Base-by-base conservation (phyloP, 805 yeast species). In the Candida nonsorbophila region DNA sequence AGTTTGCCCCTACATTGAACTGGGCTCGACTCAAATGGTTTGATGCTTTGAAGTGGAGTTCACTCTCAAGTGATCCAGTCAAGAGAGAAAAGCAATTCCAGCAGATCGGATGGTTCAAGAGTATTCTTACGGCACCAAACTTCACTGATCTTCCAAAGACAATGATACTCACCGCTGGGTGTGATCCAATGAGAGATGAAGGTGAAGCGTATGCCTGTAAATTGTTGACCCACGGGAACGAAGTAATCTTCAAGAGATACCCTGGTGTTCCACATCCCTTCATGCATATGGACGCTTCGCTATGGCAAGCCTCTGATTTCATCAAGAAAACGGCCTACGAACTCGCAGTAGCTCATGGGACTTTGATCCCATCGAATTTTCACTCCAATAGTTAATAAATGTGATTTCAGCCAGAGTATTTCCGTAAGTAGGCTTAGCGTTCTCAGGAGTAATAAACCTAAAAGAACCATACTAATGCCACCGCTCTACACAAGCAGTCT, bases 181-280 rank as follows among this genome's bases (percentile, higher is more conserved):
- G 55, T 38, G 59, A 53, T 33, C 58, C 57, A 9, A 38, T 53
- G 47, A 41, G 55, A 28, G 52, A 49, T 27, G 59, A 52, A 33
- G 59, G 59, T 14, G 49, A 50, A 32, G 51, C 46, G 4, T 53
- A 53, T 31, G 55, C 55, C 13, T 35, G 41, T 10, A 49, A 45
- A 27, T 29, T 53, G 33, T 24, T 51, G 22, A 38, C 40, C 9
- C 26, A 47, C 34, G 52, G 51, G 11, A 45, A 45, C 27, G 54
- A 51, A 17, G 50, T 48, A 4, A 42, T 46, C 7, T 45, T 45
- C 32, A 48, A 50, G 25, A 37, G 56, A 17, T 51, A 44, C 27
- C 49, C 47, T 4, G 60, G 60, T 8, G 57, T 53, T 16, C 57
- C 56, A 4, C 58, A 53, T 36, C 55, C 56, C 2, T 53, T 52